Percentiles rank a stretch among this genome's conserved stretches.
Evolutionary conservation across 805 yeast genomes (phyloP).

Genomic region (Starmerella etchellsii): DNA sequence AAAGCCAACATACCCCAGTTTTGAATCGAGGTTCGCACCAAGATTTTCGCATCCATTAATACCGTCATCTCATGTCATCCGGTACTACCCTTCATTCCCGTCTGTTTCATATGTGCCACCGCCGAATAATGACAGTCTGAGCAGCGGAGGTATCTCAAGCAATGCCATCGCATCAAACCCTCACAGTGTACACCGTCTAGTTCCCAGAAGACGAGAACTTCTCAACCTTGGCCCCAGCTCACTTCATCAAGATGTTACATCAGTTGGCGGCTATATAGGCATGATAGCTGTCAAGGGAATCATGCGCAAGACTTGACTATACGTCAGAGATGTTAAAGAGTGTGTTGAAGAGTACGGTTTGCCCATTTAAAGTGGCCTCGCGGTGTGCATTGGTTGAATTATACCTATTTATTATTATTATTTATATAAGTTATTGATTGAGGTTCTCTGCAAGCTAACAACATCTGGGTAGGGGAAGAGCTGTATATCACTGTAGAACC

Average conservation of each 20-base stretch:
- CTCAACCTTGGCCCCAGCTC: constrained; percentile 15
- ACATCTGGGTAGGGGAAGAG: too few species aligned
- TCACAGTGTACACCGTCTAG: background rate
- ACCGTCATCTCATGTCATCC: constrained; percentile 10
- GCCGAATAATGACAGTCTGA: background rate
- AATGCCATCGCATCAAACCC: too few species aligned
- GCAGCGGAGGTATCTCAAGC: too few species aligned
- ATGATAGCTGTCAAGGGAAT: constrained; percentile 17
- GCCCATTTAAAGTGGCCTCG: background rate
- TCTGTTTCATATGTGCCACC: background rate
- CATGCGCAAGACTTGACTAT: constrained; percentile 14
- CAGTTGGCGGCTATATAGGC: constrained; percentile 21
- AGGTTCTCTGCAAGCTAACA: too few species aligned
- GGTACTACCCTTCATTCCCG: constrained; percentile 7
- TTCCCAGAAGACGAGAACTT: constrained; percentile 10
- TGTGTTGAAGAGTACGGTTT: background rate
- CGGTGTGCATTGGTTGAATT: too few species aligned
- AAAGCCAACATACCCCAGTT: background rate
- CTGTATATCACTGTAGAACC: too few species aligned
- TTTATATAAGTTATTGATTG: background rate
- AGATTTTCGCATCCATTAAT: constrained; percentile 18
- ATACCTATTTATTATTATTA: background rate
- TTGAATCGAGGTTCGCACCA: constrained; percentile 6
- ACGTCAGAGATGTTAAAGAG: background rate
- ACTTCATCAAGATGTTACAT: constrained; percentile 17